Evolutionary conservation across 140 eudicot genomes (phyloP), one percentile per base, ranked within the genome.

Genomic region (Anethum foeniculum): DNA sequence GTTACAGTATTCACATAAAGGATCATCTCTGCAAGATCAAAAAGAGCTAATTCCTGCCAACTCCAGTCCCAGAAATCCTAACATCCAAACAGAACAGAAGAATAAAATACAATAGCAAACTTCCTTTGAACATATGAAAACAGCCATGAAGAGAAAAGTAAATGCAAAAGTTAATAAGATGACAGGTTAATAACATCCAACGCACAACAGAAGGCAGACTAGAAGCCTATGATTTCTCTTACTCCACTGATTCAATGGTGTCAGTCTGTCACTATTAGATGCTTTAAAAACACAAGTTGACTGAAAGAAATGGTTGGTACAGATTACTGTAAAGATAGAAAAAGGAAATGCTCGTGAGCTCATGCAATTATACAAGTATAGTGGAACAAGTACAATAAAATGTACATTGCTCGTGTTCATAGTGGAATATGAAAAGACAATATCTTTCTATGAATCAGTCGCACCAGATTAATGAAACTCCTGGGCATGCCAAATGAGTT

Each of bases 51-150:
- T 75, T 95, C 97, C 84, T 95, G 88, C 99, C 99, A 95, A 82
- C 97, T 95, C 99, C 99, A 95, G 80, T 95, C 97, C 99, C 99
- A 95, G 76, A 89, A 95, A 28, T 88, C 97, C 99, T 95, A 73
- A 60, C 82, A 85, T 28, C 48, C 69, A 72, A 25, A 47, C 32
- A 79, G 9, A 74, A 21, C 64, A 30, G 7, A 82, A 52, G 27
- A 34, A 36, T 71, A 71, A 32, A 71, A 16, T 68, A 36, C 34
- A 27, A 25, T 67, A 11, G 6, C 51, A 15, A 23, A 27, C 21
- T 41, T 32, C 34, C 38, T 18, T 21, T 77, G 13, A 32, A 58
- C 3, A 43, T 39, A 78, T 23, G 73, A 54, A 27, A 16, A 11
- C 9, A 14, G 21, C 8, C 77, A 44, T 73, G 38, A 75, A 10